phyloP scores from a whole-genome alignment of 192 early-diverging fungal genomes.

The Coemansia sp. region DNA sequence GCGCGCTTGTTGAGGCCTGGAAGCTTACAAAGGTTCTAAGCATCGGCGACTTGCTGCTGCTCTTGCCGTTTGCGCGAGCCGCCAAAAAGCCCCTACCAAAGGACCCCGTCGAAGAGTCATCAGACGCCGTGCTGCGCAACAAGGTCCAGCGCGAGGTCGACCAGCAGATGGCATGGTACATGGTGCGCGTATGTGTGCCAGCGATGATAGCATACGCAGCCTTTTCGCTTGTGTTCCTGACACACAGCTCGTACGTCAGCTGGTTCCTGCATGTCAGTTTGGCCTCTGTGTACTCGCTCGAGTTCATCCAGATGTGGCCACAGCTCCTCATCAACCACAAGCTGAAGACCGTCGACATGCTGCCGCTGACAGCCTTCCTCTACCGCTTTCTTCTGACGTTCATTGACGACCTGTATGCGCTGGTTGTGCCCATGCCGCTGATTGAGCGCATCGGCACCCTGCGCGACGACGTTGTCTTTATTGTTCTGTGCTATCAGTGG shows the following conservation, averaged over 20 bases:
- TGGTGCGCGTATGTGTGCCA: slow-evolving; percentile 47
- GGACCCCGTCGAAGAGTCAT: background rate
- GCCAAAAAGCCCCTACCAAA: background rate
- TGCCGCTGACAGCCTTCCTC: slow-evolving; percentile 56
- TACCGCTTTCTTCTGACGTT: slow-evolving; percentile 57
- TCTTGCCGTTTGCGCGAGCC: slow-evolving; percentile 1
- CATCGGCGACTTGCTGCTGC: slow-evolving; percentile 12
- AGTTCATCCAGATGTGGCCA: slow-evolving; percentile 59
- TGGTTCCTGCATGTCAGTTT: slow-evolving; percentile 54
- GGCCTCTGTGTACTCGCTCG: slow-evolving; percentile 55
- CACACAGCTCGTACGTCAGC: slow-evolving; percentile 53
- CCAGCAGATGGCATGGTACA: slow-evolving; percentile 52
- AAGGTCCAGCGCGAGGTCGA: slow-evolving; percentile 49
- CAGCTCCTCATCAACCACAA: slow-evolving; percentile 61
- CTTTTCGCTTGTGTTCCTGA: slow-evolving; percentile 50
- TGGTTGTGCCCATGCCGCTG: slow-evolving; percentile 60
- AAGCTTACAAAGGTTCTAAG: slow-evolving; percentile 49
- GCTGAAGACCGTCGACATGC: slow-evolving; percentile 55
- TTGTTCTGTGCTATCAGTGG: slow-evolving; percentile 57
- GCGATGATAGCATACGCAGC: slow-evolving; percentile 49
- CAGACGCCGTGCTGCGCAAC: slow-evolving; percentile 5
- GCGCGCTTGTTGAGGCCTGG: slow-evolving; percentile 54
- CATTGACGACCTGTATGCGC: slow-evolving; percentile 59
- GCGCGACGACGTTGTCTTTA: slow-evolving; percentile 57
- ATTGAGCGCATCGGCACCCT: slow-evolving; percentile 57